Evolutionary conservation across 208 protist species (phyloP).

Genomic region (Novymonas esmeraldas): DNA sequence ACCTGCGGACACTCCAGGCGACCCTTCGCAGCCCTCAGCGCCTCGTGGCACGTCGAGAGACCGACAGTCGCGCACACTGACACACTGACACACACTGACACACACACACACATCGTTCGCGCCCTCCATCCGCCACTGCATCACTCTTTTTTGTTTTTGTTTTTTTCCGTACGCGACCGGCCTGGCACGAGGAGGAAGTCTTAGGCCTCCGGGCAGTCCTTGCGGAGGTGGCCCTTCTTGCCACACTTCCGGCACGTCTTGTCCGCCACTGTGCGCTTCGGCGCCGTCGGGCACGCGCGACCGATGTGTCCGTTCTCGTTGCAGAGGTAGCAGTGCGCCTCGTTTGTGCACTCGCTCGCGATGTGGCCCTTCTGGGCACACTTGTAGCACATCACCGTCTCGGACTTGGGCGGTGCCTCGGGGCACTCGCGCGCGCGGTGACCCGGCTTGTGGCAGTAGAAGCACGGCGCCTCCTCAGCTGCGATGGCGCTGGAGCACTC

Average conservation of each 20-base stretch:
- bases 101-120: too few relatives aligned
- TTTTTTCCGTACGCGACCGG: not conserved
- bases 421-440: slow-evolving; percentile 89
- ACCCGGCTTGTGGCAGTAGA: slow-evolving; percentile 86
- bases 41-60: not conserved
- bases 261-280: slow-evolving; percentile 36
- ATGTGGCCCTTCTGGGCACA: slow-evolving; percentile 86
- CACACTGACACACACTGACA: not conserved
- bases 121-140: not conserved
- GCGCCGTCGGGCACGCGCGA: slow-evolving; percentile 66
- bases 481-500: slow-evolving; percentile 72
- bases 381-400: slow-evolving; percentile 79
- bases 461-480: slow-evolving; percentile 78
- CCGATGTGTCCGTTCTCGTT: slow-evolving; percentile 81
- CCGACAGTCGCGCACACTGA: not conserved
- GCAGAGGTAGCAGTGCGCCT: slow-evolving; percentile 81
- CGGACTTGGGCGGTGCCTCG: slow-evolving; percentile 69
- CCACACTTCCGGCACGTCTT: slow-evolving; percentile 76
- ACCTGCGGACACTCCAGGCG: not conserved
- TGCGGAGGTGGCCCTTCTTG: slow-evolving; percentile 76
- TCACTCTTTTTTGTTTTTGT: not conserved
- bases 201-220: slow-evolving; percentile 70
- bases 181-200: too few relatives aligned
- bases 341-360: slow-evolving; percentile 73
- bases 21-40: not conserved